These are phyloP conservation scores for Pouteria campechiana DNA, from an alignment of 179 eudicot genomes.

Conservation along the genomic window DNA sequence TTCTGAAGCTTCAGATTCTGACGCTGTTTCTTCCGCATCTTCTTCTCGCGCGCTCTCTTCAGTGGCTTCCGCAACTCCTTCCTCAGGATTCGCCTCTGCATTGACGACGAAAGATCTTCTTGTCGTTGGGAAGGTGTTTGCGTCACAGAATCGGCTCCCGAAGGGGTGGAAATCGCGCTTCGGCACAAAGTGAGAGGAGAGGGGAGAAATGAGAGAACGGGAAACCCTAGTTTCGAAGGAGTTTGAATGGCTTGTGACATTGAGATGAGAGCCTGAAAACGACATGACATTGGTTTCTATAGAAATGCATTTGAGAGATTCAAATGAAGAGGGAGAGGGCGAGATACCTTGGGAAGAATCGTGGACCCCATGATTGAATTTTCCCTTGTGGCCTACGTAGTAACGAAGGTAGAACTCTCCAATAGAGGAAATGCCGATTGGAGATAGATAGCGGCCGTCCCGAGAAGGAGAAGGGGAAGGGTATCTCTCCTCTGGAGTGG, in stretches of 20 bases:
- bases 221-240: constrained; percentile 27
- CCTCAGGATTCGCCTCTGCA: constrained; percentile 29
- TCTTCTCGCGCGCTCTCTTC: constrained; percentile 5
- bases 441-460: too few relatives aligned
- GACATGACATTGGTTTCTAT: background rate
- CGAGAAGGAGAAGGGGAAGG: too few relatives aligned
- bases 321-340: background rate
- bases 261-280: constrained; percentile 26
- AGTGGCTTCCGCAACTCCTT: constrained; percentile 5
- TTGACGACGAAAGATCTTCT: constrained; percentile 23
- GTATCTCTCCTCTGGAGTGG: too few relatives aligned
- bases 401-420: too few relatives aligned
- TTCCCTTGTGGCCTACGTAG: too few relatives aligned
- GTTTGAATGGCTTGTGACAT: constrained; percentile 22
- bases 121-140: too few relatives aligned
- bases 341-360: constrained; percentile 18
- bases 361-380: constrained; percentile 18
- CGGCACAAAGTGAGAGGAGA: constrained; percentile 1
- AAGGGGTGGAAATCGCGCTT: constrained; percentile 10
- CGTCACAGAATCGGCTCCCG: background rate
- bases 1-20: constrained; percentile 7
- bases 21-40: constrained; percentile 16
- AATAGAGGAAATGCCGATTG: too few relatives aligned
- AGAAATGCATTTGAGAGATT: background rate
- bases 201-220: constrained; percentile 16